Evolutionary conservation across 2,329 filamentous ascomycete genomes (phyloP), one percentile per base, ranked within the genome.

Genomic region (Aspergillus sp.): DNA sequence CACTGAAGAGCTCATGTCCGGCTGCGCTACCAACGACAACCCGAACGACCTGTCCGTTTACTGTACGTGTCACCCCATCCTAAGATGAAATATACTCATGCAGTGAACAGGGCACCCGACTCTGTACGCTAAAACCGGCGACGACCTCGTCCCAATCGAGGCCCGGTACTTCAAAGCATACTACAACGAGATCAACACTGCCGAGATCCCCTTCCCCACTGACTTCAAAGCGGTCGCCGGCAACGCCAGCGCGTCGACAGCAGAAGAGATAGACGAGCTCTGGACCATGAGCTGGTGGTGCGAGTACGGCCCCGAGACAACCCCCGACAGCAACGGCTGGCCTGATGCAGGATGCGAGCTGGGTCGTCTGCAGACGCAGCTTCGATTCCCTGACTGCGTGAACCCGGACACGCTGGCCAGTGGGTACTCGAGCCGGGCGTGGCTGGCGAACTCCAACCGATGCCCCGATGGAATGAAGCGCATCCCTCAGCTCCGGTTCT

Each of bases 31-130:
- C 4, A 51, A 42, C 3, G 48, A 48, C 8, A 64, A 64, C 52
- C 62, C 57, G 5, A 63, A 64, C 18, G 59, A 64, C 30, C 54
- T 63, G 3, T 64, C 62, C 3, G 52, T 55, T n/a, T 64, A 64
- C 57, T 63, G 62, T 64, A 30, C 18, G 55, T 58, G 2, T n/a
- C 12, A 3, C 24, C 12, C n/a, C 51, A 5, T 17, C 17, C 39
- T 15, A 6, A 4, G n/a, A 4, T 17, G 11, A 12, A 17, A 17
- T 8, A n/a, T 3, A 30, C 49, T 34, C 2, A 52, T 11, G 38
- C 8, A 26, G 4, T 13, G n/a, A 4, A 12, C 30, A 64, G 62
- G 60, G 62, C 15, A 55, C 36, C 62, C 62, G 4, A 62, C 62
- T 4, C 55, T 64, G 8, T 64, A 62, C 56, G 26, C 51, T 1